These are phyloP conservation scores for Rhexocercosporidium sp. DNA, from an alignment of 2,329 filamentous ascomycete genomes.

Conservation along the genomic window DNA sequence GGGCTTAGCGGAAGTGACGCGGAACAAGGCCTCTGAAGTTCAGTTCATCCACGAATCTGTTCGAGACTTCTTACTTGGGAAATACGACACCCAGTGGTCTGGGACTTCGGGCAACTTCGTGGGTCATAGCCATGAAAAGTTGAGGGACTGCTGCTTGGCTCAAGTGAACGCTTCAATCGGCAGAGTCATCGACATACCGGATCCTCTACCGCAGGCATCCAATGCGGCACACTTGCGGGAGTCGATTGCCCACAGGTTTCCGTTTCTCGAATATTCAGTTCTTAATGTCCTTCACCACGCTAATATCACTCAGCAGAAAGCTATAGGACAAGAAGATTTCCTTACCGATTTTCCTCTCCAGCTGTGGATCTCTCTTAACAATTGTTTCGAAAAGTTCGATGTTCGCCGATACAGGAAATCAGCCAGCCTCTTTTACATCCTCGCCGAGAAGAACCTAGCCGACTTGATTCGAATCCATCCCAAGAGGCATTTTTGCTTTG, in stretches of 20 bases:
- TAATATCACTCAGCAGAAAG: slow-evolving; percentile 42
- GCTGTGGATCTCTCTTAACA: slow-evolving; percentile 30
- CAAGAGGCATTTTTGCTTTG: slow-evolving; percentile 28
- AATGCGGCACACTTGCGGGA: slow-evolving; percentile 33
- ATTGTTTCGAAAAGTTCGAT: slow-evolving; percentile 40
- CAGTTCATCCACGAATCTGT: slow-evolving; percentile 50
- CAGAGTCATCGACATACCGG: slow-evolving; percentile 10
- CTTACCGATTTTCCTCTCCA: slow-evolving; percentile 27
- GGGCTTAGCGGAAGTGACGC: slow-evolving; percentile 48
- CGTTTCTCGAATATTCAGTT: slow-evolving; percentile 54
- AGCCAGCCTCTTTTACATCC: slow-evolving; percentile 43
- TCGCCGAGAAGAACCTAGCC: slow-evolving; percentile 42
- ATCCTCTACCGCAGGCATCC: slow-evolving; percentile 6
- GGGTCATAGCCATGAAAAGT: slow-evolving; percentile 33
- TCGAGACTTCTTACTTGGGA: slow-evolving; percentile 48
- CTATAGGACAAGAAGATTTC: slow-evolving; percentile 44
- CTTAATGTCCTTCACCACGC: slow-evolving; percentile 49
- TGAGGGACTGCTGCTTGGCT: slow-evolving; percentile 35
- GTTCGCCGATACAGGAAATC: slow-evolving; percentile 35
- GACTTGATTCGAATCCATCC: slow-evolving; percentile 39
- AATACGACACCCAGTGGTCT: slow-evolving; percentile 35
- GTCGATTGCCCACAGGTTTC: slow-evolving; percentile 43
- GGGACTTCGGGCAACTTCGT: slow-evolving; percentile 28
- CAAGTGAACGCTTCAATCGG: slow-evolving; percentile 30
- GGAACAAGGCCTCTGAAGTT: slow-evolving; percentile 39